Base-by-base conservation (phyloP, 2,329 filamentous ascomycete genomes). In the Sclerotinia trifoliorum region DNA sequence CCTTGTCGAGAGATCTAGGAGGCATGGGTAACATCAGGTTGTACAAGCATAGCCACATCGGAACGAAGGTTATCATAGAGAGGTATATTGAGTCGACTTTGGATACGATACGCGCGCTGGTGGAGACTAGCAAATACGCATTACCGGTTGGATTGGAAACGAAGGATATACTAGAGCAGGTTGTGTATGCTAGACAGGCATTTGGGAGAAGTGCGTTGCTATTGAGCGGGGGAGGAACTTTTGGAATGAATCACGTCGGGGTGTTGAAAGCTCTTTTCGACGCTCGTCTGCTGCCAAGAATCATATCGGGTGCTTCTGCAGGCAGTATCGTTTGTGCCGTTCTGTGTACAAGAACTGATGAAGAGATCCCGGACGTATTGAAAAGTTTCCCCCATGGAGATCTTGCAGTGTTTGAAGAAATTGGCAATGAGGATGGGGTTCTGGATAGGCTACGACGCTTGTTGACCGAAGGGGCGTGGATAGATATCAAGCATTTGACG, bases 51-150 rank as follows among this genome's bases (percentile, higher is more conserved):
- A 91, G 91, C 0, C 89, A 95, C 76, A 85, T 92, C 19, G 94
- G 94, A 6, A 97, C 94, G 11, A 97, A 97, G 80, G 83, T 85
- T 69, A 80, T 97, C 71, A 94, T 97, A 70, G 94, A 97, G 79
- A 84, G 86, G 46, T 97, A 97, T 75, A 94, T 96, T 70, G 86
- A 90, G 62, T 93, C 92, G 1, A 89, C 92, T 0, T 80, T 93
- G 42, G 84, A 88, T 68, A 93, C 92, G 0, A 89, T 98, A 69
- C 83, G 88, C 8, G 84, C 88, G 0, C 79, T 97, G 67, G 85
- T 95, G 48, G 87, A 91, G 26, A 78, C 86, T 79, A 79, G 86
- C 78, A 75, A 81, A 7, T 75, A 80, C 29, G 64, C 74, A n/a
- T 74, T 83, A 5, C 81, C 83, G 1, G 82, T 85, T 63, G 84